Evolutionary conservation across 139 green algal genomes (phyloP), one percentile per base, ranked within the genome.

Genomic region (Pleodorina starrii): DNA sequence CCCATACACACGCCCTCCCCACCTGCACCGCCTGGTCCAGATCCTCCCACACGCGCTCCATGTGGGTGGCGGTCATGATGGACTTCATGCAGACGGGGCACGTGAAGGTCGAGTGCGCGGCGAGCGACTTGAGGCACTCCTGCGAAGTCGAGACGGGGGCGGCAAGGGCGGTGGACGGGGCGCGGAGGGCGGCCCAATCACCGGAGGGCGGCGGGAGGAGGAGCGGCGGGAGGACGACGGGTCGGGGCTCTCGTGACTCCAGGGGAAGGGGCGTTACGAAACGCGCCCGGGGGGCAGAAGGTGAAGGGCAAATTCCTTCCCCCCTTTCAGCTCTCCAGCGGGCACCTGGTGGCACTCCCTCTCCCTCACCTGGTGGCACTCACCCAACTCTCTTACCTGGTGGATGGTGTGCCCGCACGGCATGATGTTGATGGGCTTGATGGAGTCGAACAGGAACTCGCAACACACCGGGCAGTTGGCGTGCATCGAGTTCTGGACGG

Each of bases 341-440:
- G n/a, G n/a, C n/a, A n/a, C n/a, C n/a, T n/a, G n/a, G n/a, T n/a
- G n/a, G n/a, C n/a, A n/a, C n/a, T n/a, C n/a, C 51, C 51, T 17
- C 54, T 66, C 72, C 11, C 74, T 32, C 38, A 87, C 90, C 68
- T 94, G 88, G 92, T 99, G 97, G 51, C n/a, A n/a, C n/a, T n/a
- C n/a, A n/a, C n/a, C n/a, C n/a, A n/a, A n/a, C 54, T 66, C 72
- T 2, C 74, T 32, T 29, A 87, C 90, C 68, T 94, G 88, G 92
- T 99, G 97, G 51, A 99, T 98, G 40, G 96, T 98, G 94, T 99
- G 97, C 0, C 97, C 97, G 76, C 97, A 99, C 11, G 86, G 89
- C 74, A 99, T 94, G 68, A 99, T 97, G 27, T 93, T 95, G 72
- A 97, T 98, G 25, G 96, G 93, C 77, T 94, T 92, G 32, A 97